Evolutionary conservation across 805 yeast genomes (phyloP), one percentile per base, ranked within the genome.

Genomic region (Monosporozyma siamensis): DNA sequence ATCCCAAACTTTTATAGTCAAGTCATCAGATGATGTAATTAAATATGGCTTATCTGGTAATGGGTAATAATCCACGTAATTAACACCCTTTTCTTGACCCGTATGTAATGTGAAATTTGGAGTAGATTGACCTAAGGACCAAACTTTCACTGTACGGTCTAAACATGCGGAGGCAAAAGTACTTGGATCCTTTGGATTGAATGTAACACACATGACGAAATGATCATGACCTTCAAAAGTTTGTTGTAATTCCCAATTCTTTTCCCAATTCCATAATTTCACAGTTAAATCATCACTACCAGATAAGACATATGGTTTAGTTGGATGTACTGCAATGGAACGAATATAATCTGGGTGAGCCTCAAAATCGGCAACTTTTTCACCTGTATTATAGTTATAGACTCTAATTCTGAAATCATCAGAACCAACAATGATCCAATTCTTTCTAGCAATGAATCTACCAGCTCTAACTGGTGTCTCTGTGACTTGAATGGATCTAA

Each of bases 331-430:
- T 9, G 95, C 92, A 50, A 92, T 77, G 44, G 85, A 78, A 63
- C 98, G 80, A 58, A 92, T 84, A 65, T 92, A 92, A 65, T 92
- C 98, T 7, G 96, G 95, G 61, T 92, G 98, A 8, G 97, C 97
- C 68, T 92, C 98, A 59, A 90, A 92, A 66, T 89, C 97, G 30
- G 86, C 75, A 48, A 92, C 77, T 62, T 87, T 88, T 66, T 92
- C 98, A 44, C 95, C 89, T 15, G 98, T 92, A 66, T 87, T 87
- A 70, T 86, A 88, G 66, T 92, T 92, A 72, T 78, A 92, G 24
- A 92, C 94, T 58, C 98, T 79, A 45, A 92, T 70, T 60, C 84
- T 90, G 74, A 85, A 90, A 66, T 92, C 99, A 63, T 92, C 99
- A 41, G 94, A 77, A 23, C 98, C 99, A 32, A 88, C 88, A 45